Conservation (phyloP, 2,329 filamentous ascomycete genomes). For the Fusarium tricinctum region DNA sequence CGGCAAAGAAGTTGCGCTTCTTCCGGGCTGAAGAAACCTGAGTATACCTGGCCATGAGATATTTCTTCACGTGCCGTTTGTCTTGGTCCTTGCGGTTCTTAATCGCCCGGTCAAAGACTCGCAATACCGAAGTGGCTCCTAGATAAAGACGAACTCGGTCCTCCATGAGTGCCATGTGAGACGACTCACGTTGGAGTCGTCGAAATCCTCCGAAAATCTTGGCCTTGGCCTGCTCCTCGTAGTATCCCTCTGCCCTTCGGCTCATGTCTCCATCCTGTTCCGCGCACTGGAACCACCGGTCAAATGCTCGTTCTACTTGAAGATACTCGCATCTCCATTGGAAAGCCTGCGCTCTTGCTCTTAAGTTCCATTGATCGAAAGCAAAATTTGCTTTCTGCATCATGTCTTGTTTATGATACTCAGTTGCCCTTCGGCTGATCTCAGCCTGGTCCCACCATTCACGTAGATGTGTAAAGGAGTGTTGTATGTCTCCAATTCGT, state of each 20-base stretch:
- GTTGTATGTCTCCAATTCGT: slow-evolving; percentile 40
- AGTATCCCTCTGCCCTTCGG: slow-evolving; percentile 37
- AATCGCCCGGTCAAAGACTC: slow-evolving; percentile 47
- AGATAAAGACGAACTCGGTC: slow-evolving; percentile 53
- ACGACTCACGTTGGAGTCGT: slow-evolving; percentile 22
- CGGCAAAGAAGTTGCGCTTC: slow-evolving; percentile 52
- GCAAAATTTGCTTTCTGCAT: slow-evolving; percentile 38
- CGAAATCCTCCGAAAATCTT: slow-evolving; percentile 31
- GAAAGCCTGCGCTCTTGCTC: slow-evolving; percentile 53
- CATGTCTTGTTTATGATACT: slow-evolving; percentile 42
- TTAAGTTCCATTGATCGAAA: slow-evolving; percentile 54
- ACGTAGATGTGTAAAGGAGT: slow-evolving; percentile 46
- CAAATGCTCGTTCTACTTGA: slow-evolving; percentile 46
- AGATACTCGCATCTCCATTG: slow-evolving; percentile 54
- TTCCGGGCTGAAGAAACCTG: slow-evolving; percentile 53
- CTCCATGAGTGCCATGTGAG: slow-evolving; percentile 40
- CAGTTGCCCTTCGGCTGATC: slow-evolving; percentile 43
- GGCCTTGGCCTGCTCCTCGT: slow-evolving; percentile 31
- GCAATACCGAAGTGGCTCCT: slow-evolving; percentile 49
- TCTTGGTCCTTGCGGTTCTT: slow-evolving; percentile 47
- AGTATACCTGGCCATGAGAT: slow-evolving; percentile 55
- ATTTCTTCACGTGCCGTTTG: slow-evolving; percentile 51
- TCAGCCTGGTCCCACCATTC: slow-evolving; percentile 54
- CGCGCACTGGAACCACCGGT: slow-evolving; percentile 50
- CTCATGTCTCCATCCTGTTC: slow-evolving; percentile 41